Conservation (phyloP, 108 stramenopile species). For the Skeletonema marinoi region DNA sequence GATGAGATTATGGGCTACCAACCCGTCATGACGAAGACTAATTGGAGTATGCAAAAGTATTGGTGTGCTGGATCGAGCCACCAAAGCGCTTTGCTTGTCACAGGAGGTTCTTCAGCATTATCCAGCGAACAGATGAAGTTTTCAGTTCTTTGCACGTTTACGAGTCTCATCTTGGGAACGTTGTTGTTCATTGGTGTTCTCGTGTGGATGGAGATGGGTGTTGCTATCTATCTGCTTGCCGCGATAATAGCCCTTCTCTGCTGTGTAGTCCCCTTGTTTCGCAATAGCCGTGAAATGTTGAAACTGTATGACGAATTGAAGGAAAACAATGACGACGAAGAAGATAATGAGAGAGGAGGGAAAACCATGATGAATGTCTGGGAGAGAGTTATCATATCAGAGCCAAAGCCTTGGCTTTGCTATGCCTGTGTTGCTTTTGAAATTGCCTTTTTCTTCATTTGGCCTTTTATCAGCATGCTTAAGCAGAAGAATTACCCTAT, state of each 20-base stretch:
- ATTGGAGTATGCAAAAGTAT: slow-evolving; percentile 56
- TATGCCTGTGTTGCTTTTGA: slow-evolving; percentile 49
- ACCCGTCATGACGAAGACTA: slow-evolving; percentile 59
- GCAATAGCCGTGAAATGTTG: slow-evolving; percentile 11
- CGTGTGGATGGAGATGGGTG: slow-evolving; percentile 50
- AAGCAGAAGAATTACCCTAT: slow-evolving; percentile 15
- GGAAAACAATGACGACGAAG: slow-evolving; percentile 17
- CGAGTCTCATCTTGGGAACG: slow-evolving; percentile 13
- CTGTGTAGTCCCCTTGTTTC: slow-evolving; percentile 22
- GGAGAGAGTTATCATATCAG: slow-evolving; percentile 48
- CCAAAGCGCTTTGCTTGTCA: slow-evolving; percentile 8
- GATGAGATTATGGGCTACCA: slow-evolving; percentile 58
- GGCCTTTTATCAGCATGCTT: slow-evolving; percentile 53
- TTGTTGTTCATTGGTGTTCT: slow-evolving; percentile 32
- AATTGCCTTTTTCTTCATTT: slow-evolving; percentile 55
- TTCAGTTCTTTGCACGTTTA: slow-evolving; percentile 23
- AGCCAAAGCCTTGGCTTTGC: slow-evolving; percentile 56
- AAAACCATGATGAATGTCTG: slow-evolving; percentile 23
- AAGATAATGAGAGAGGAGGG: slow-evolving; percentile 36
- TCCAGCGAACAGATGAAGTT: slow-evolving; percentile 30
- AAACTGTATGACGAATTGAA: slow-evolving; percentile 23
- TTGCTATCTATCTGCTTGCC: slow-evolving; percentile 29
- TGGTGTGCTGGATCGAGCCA: slow-evolving; percentile 28
- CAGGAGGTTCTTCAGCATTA: slow-evolving; percentile 32
- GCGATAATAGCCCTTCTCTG: slow-evolving; percentile 38